phyloP scores from a whole-genome alignment of 1,284 basidiomycete genomes.

The Afroboletus lepidellus region DNA sequence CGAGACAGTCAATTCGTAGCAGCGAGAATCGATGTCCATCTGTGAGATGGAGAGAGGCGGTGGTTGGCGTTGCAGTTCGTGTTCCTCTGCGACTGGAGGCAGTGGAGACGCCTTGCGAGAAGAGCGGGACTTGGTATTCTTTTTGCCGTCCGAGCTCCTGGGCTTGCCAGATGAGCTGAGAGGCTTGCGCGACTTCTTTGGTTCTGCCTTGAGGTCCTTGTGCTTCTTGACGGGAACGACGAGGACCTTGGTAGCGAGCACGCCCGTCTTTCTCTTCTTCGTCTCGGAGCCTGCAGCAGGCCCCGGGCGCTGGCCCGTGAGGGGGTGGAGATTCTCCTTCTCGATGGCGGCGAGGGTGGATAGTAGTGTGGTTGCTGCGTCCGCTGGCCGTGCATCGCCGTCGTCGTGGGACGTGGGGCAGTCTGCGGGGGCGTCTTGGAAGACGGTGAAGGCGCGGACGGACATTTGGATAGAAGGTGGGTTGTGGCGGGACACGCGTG shows the following conservation, averaged over 20 bases:
- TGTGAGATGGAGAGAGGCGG: slow-evolving; percentile 31
- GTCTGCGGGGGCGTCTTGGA: slow-evolving; percentile 50
- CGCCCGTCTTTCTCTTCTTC: slow-evolving; percentile 65
- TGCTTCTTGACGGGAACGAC: slow-evolving; percentile 45
- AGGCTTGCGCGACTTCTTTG: slow-evolving; percentile 58
- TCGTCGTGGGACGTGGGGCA: slow-evolving; percentile 29
- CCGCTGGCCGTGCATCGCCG: slow-evolving; percentile 26
- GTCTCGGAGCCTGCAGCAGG: slow-evolving; percentile 34
- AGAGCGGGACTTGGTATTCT: slow-evolving; percentile 33
- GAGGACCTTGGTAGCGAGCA: slow-evolving; percentile 51
- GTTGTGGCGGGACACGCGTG: slow-evolving; percentile 17
- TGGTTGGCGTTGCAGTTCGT: slow-evolving; percentile 32
- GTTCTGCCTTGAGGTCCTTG: slow-evolving; percentile 42
- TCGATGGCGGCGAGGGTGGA: slow-evolving; percentile 44
- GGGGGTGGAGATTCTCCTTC: slow-evolving; percentile 75
- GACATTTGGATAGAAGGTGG: slow-evolving; percentile 41
- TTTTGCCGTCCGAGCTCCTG: slow-evolving; percentile 27
- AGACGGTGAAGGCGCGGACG: slow-evolving; percentile 62
- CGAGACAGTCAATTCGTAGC: slow-evolving; percentile 62
- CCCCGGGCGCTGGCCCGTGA: slow-evolving; percentile 60
- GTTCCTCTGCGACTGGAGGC: slow-evolving; percentile 48
- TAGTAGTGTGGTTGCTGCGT: slow-evolving; percentile 34
- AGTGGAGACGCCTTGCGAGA: slow-evolving; percentile 41
- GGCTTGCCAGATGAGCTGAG: slow-evolving; percentile 35
- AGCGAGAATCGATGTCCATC: slow-evolving; percentile 48